A percentile compares a stretch with the other conserved stretches of the same genome.
These are phyloP conservation scores for Abrus precatorius DNA, from an alignment of 306 rosid genomes.

Conservation along the genomic window DNA sequence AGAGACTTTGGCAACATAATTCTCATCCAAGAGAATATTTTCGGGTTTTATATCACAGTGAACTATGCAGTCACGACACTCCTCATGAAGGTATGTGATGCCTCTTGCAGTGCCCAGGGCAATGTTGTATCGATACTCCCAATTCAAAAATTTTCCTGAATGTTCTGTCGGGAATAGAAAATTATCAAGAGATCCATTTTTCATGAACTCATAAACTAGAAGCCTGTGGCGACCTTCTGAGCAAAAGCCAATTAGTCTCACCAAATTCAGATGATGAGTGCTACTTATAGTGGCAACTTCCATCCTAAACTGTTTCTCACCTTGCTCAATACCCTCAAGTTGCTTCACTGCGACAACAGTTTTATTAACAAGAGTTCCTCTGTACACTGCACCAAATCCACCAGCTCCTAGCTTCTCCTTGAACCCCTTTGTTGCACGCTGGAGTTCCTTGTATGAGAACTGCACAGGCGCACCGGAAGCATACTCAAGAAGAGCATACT, in stretches of 20 bases:
- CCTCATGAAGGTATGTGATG: constrained; percentile 90
- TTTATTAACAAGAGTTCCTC: constrained; percentile 71
- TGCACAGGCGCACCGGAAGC: constrained; percentile 95
- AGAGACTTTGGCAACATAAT: constrained; percentile 76
- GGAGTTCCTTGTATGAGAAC: constrained; percentile 81
- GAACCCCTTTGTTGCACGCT: constrained; percentile 79
- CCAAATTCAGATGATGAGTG: constrained; percentile 92
- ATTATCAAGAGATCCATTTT: constrained; percentile 78
- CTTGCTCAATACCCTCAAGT: constrained; percentile 89
- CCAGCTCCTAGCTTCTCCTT: constrained; percentile 94
- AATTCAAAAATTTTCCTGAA: constrained; percentile 64
- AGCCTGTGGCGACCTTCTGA: constrained; percentile 88
- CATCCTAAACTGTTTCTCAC: constrained; percentile 91
- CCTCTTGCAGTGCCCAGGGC: constrained; percentile 90
- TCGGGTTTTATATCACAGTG: constrained; percentile 94
- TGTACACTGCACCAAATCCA: constrained; percentile 83
- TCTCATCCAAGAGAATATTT: constrained; percentile 85
- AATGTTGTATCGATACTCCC: constrained; percentile 75
- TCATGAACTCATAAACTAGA: constrained; percentile 89
- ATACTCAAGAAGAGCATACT: constrained; percentile 93
- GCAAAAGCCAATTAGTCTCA: constrained; percentile 90
- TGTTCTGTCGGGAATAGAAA: constrained; percentile 60
- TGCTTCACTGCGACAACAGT: constrained; percentile 84
- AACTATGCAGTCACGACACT: constrained; percentile 88
- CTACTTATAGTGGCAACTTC: constrained; percentile 89